Evolutionary conservation across 2,329 filamentous ascomycete species (phyloP), one percentile per base, ranked within the genome.

Genomic region (Arthroderma uncinatum): DNA sequence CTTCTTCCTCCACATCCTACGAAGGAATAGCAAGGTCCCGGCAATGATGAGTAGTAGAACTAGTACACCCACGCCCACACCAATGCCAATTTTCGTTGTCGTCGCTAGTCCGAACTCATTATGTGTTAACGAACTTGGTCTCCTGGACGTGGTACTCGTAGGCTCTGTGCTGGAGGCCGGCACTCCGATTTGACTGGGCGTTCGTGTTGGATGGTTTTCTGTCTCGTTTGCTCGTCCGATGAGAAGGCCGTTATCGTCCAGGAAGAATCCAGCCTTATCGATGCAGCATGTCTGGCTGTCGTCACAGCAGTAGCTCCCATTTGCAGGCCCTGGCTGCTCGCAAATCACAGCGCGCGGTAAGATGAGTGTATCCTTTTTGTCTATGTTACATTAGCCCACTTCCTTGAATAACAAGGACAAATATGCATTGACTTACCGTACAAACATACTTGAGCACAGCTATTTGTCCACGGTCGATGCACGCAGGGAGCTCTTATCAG

Each of bases 241-340:
- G 21, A 50, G 47, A 4, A 50, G 12, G n/a, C 47, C 47, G 28
- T 50, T 33, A 4, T 33, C n/a, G 47, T 33, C 25, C 12, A 50
- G 28, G 47, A 50, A 50, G 47, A 50, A 50, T 8, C 47, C 47
- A 2, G 47, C 47, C 25, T 25, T 50, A 12, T 50, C 47, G 25
- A 50, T 50, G 47, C 47, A 50, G 47, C 47, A 50, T 14, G 47
- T 50, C 33, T 25, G n/a, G 47, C 33, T 50, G 25, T 50, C 47
- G 47, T 50, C 47, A 14, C 47, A 50, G 47, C 47, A 50, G 28
- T 50, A 50, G 47, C 47, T 50, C 9, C 47, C 47, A 6, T 30
- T 50, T 0, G 47, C 25, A 50, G 47, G 28, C 1, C 47, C 47
- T 14, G 47, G n/a, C 14, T 30, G 25, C 33, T 50, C 47, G 16